Base-by-base conservation (phyloP, 169 alveolate genomes). In the Ichthyophthirius multifiliis region DNA sequence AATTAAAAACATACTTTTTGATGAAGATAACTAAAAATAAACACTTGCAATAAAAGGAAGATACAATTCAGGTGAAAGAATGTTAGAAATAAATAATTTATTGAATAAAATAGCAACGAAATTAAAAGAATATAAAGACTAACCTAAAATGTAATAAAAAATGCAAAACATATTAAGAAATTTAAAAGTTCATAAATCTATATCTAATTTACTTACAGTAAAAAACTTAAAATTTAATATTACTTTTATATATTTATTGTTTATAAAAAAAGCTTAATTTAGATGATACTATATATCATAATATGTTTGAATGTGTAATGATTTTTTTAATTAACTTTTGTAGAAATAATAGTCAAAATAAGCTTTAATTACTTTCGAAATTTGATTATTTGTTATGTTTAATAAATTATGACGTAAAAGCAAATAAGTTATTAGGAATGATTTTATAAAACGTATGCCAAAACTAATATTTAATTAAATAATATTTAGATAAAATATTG, bases 141-240 rank as follows among this genome's bases (percentile, higher is more conserved):
- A 67, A 4, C 20, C 77, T 7, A 4, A 16, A 0, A 13, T 37
- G 16, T 16, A 5, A 4, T 18, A 16, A 4, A 67, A 67, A 67
- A 39, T 41, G 55, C 16, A 67, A 67, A 67, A 67, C 30, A 67
- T 67, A 18, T 39, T 67, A 23, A 34, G 77, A 3, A 67, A 67
- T n/a, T 9, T 37, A 2, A 18, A 37, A 39, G 46, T 41, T 12
- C 77, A 67, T 23, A 55, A 55, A 55, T 20, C 71, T 12, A 55
- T 55, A 18, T 55, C 71, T 3, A 55, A 55, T 15, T 23, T 55
- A 1, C 16, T 55, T 2, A 55, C 18, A 3, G 71, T 55, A 55
- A 55, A 0, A 10, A 20, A 55, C 31, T 55, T 0, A 20, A n/a
- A n/a, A n/a, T n/a, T 55, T 55, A 27, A 1, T 55, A 15, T 27